Conservation (phyloP, 1,284 basidiomycete genomes). For the Pterula multifida region DNA sequence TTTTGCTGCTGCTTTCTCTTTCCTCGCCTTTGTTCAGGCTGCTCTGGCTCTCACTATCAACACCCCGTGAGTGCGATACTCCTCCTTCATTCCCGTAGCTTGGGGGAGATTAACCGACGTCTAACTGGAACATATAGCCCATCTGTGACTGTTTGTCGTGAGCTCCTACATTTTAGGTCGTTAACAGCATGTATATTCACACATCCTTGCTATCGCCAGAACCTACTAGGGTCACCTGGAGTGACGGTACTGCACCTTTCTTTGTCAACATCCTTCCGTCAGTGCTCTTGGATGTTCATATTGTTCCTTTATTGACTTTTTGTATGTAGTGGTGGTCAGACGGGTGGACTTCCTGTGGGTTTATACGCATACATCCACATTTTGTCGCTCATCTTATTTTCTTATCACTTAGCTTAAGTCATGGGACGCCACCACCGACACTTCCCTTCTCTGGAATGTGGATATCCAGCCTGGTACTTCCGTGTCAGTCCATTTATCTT, state of each 20-base stretch:
- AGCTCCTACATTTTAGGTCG: conserved; percentile 14
- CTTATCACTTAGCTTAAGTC: conserved; percentile 31
- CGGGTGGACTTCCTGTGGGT: conserved; percentile 40
- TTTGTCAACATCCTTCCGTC: conserved; percentile 51
- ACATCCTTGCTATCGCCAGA: conserved; percentile 24
- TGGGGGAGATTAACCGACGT: too few species aligned
- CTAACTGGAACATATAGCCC: too few species aligned
- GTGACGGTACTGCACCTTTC: conserved; percentile 45
- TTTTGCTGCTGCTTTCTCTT: not conserved
- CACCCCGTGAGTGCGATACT: conserved; percentile 44
- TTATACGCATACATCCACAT: conserved; percentile 4
- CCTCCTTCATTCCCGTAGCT: not conserved
- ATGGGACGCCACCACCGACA: conserved; percentile 36
- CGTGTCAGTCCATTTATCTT: conserved; percentile 38
- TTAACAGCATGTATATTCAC: conserved; percentile 1
- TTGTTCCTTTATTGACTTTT: conserved; percentile 1
- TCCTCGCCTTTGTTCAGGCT: not conserved
- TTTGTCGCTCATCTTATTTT: not conserved
- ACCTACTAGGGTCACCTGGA: conserved; percentile 46
- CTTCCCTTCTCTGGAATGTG: conserved; percentile 48
- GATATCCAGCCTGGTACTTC: conserved; percentile 30
- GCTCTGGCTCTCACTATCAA: conserved; percentile 41
- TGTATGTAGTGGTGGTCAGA: conserved; percentile 36
- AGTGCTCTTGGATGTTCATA: conserved; percentile 24
- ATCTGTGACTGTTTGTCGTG: conserved; percentile 43